phyloP scores from a whole-genome alignment of 2,329 filamentous ascomycete species.

The Xylaria sp. region DNA sequence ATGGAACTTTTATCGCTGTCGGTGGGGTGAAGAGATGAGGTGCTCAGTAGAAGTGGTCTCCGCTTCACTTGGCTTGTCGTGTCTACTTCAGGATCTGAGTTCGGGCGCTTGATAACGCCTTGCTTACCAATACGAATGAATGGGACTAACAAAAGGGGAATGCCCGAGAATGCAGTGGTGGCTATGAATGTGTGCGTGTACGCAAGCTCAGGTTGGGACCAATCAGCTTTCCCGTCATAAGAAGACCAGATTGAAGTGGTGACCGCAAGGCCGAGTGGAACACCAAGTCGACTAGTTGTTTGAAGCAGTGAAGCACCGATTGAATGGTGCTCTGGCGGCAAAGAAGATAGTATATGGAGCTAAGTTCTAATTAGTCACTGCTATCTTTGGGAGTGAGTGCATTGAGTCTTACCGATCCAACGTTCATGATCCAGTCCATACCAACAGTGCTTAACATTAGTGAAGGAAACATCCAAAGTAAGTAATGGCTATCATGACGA shows the following conservation, averaged over 20 bases:
- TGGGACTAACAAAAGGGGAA: conserved; percentile 48
- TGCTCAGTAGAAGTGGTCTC: conserved; percentile 29
- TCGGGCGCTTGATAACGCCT: conserved; percentile 33
- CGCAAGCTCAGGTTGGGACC: conserved; percentile 41
- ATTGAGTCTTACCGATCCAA: conserved; percentile 47
- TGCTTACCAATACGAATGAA: conserved; percentile 49
- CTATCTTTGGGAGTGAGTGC: neutral
- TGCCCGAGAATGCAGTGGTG: conserved; percentile 46
- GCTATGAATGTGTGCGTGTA: conserved; percentile 50
- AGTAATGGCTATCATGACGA: conserved; percentile 46
- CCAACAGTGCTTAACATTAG: conserved; percentile 50
- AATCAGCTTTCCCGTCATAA: conserved; percentile 41
- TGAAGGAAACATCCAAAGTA: conserved; percentile 50
- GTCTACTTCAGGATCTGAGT: conserved; percentile 24
- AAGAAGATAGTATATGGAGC: conserved; percentile 48
- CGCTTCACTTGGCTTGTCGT: conserved; percentile 23
- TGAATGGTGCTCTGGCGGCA: conserved; percentile 49
- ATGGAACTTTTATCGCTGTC: conserved; percentile 33
- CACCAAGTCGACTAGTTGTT: conserved; percentile 47
- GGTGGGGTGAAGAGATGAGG: conserved; percentile 15
- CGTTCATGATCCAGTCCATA: conserved; percentile 52
- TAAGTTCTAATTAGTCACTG: conserved; percentile 35
- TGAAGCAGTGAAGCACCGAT: conserved; percentile 50
- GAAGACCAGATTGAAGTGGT: conserved; percentile 52
- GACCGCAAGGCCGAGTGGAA: conserved; percentile 49